Base-by-base conservation (phyloP, 805 yeast genomes). In the Suhomyces pyralidae region DNA sequence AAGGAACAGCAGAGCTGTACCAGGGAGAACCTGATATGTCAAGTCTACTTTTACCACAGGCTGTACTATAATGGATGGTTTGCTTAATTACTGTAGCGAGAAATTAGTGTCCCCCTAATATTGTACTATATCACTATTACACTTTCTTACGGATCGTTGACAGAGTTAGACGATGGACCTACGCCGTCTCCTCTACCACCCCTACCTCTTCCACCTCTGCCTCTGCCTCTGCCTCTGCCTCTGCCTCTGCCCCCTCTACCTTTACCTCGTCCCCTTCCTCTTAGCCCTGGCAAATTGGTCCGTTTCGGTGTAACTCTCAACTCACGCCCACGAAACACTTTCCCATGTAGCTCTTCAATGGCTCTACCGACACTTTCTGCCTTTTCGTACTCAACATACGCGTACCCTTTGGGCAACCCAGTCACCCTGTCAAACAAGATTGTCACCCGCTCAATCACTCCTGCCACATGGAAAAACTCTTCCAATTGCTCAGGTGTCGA, bases 381-480 rank as follows among this genome's bases (percentile, higher is more conserved):
- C 7, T 63, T 59, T 12, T 75, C 78, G 61, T 83, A 85, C 58
- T 86, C 84, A 30, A 85, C 72, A 58, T 83, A 85, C 1, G 88
- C 90, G 61, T 81, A 82, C 2, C 88, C 89, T 56, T 77, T 79
- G 7, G 82, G 79, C 17, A 63, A 63, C 0, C 82, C 81, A 1
- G 80, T 71, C 57, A 59, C 68, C 45, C 70, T 70, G 56, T 78
- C 79, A 51, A 72, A 70, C 52, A 82, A 68, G 20, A 83, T 74
- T 1, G 87, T 83, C 9, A 83, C 77, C 56, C 85, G 65, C 55
- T 77, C 77, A 48, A 82, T 76, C 1, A 62, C 63, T 1, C 86
- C 86, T 40, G 68, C 71, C 1, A 53, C 56, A 36, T 66, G 66
- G 64, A 82, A 82, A 49, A 74, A 72, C 22, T 66, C 65, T 54